Percentiles rank a stretch among this genome's conserved stretches.
phyloP scores from a whole-genome alignment of 305 asterid genomes.

The Fraxinus greggii region DNA sequence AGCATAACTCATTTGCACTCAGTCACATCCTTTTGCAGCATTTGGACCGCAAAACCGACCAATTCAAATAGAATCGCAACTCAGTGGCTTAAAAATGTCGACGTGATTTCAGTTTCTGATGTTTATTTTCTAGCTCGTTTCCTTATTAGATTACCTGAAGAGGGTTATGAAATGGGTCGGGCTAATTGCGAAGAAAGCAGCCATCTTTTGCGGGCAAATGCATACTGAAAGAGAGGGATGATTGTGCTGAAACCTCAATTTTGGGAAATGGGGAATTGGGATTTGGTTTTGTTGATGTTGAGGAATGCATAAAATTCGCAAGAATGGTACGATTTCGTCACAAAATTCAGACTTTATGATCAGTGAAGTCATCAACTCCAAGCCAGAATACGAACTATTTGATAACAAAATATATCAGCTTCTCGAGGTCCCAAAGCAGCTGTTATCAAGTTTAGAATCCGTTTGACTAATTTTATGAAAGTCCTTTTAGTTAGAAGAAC shows the following conservation, averaged over 20 bases:
- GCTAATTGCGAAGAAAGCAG: conserved; percentile 20
- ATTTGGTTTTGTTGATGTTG: not conserved
- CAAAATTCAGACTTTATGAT: not conserved
- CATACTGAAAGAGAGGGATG: conserved; percentile 1
- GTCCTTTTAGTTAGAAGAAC: too few relatives aligned
- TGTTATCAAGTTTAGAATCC: conserved; percentile 24
- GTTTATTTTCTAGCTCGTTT: conserved; percentile 57
- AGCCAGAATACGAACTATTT: not conserved
- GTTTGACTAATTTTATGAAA: not conserved
- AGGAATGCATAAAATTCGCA: conserved; percentile 12
- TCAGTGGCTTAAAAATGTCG: conserved; percentile 55
- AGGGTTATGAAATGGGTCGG: conserved; percentile 9
- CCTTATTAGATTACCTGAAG: conserved; percentile 31
- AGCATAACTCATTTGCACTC: not conserved
- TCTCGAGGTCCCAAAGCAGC: conserved; percentile 18
- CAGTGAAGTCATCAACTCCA: not conserved
- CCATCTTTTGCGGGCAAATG: conserved; percentile 40
- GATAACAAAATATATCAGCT: not conserved
- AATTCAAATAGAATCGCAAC: conserved; percentile 73
- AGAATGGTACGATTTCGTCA: not conserved
- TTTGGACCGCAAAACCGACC: conserved; percentile 40
- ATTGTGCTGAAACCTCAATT: conserved; percentile 12
- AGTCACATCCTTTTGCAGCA: not conserved
- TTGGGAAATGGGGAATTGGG: not conserved
- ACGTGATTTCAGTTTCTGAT: conserved; percentile 54